Percentiles rank a stretch among this genome's conserved stretches.
Evolutionary conservation across 257 asterid species (phyloP).

Genomic region (Jaltomata sinuosa): DNA sequence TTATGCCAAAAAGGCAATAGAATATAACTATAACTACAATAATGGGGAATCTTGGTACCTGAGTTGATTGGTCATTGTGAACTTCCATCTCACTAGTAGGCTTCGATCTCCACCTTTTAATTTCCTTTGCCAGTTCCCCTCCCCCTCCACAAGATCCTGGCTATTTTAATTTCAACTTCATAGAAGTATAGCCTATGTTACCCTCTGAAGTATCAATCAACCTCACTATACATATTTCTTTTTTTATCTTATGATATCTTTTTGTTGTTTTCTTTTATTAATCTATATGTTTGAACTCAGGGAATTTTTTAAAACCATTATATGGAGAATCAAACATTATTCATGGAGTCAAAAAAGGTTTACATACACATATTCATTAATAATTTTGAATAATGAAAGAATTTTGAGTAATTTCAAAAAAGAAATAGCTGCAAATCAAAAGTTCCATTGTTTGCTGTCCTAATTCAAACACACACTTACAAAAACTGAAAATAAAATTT

Average conservation of each 20-base stretch:
- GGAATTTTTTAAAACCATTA: neutral
- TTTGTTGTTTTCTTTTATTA: neutral
- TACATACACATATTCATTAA: neutral
- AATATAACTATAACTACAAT: neutral
- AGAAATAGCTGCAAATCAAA: neutral
- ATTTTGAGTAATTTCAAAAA: neutral
- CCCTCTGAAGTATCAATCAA: neutral
- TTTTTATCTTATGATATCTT: neutral
- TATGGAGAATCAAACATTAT: neutral
- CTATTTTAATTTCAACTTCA: neutral
- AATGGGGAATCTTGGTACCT: fast-evolving
- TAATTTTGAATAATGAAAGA: neutral
- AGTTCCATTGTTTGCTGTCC: neutral
- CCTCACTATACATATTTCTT: neutral
- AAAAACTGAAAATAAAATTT: neutral
- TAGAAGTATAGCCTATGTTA: neutral
- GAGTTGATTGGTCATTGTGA: neutral
- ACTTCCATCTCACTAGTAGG: neutral
- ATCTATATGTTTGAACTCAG: neutral
- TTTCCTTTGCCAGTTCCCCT: neutral
- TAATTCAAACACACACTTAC: neutral
- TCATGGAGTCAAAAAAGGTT: neutral
- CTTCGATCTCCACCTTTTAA: neutral
- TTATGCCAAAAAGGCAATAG: neutral
- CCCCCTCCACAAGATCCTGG: neutral